phyloP scores from a whole-genome alignment of 148 eudicot genomes.

The Rheum nobile region DNA sequence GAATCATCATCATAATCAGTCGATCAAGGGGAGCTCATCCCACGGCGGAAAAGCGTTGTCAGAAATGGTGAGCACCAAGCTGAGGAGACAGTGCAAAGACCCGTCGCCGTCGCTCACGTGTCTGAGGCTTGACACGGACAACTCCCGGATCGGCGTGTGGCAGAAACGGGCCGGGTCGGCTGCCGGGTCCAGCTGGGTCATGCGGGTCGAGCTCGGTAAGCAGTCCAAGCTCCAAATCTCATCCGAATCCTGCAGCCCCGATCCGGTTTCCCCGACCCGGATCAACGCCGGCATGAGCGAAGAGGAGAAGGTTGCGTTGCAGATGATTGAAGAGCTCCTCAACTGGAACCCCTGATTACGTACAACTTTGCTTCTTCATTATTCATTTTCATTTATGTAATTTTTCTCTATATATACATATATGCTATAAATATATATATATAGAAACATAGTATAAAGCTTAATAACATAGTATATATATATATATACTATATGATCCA shows the following conservation, averaged over 20 bases:
- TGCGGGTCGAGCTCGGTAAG: conserved; percentile 59
- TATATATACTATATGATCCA: neutral
- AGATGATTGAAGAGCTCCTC: conserved; percentile 82
- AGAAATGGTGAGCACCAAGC: conserved; percentile 45
- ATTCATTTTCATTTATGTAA: neutral
- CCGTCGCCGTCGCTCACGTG: conserved; percentile 80
- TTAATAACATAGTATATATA: neutral
- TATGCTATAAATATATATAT: conserved; percentile 11
- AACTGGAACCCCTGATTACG: conserved; percentile 21
- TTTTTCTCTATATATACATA: neutral
- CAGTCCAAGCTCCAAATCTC: neutral
- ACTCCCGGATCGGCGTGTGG: conserved; percentile 86
- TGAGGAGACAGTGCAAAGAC: conserved; percentile 51
- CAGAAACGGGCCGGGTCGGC: conserved; percentile 54
- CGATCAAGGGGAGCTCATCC: neutral
- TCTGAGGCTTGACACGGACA: conserved; percentile 69
- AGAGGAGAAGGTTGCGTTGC: conserved; percentile 61
- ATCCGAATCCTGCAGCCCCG: too few species aligned
- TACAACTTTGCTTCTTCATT: too few species aligned
- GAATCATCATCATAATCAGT: conserved; percentile 11
- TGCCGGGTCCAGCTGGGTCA: conserved; percentile 63
- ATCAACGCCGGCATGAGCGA: conserved; percentile 29
- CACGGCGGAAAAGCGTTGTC: conserved; percentile 20
- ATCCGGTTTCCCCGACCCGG: neutral
- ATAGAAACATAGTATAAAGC: neutral